Base-by-base conservation (phyloP, 2,329 filamentous ascomycete species). In the Penicillium polonicum region DNA sequence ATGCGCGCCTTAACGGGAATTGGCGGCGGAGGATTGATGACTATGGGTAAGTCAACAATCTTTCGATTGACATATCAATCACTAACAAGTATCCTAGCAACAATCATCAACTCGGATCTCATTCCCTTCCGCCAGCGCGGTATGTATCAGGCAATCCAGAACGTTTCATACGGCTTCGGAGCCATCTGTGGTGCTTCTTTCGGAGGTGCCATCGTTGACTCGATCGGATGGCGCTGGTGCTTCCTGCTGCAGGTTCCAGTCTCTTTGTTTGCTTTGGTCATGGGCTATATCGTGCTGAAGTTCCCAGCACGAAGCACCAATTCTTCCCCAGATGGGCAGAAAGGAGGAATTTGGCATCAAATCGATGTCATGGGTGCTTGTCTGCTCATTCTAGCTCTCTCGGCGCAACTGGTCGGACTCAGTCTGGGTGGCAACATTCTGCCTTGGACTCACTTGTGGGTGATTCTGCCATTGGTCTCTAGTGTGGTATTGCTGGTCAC, bases 51-150 rank as follows among this genome's bases (percentile, higher is more conserved):
- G 61, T 56, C 35, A 4, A 48, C 2, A 5, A 13, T 4, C 2
- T 29, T 36, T 38, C 13, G 45, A 23, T 12, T 2, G 1, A 36
- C 5, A 17, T n/a, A 19, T 27, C 8, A 9, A 19, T 21, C 9
- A 1, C 29, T 38, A 13, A 33, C 19, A 9, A 44, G 4, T 21
- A 21, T 15, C 19, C 21, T 23, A 75, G 73, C 84, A 2, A 85
- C 81, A 6, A 90, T 92, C 54, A 85, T 91, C 60, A 85, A 87
- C 19, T 88, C 86, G 56, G 89, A 92, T 70, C 74, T 91, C 48
- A 88, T 92, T 36, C 87, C 87, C 1, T 89, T 92, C 62, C 83
- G 89, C 76, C 86, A 79, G 60, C 80, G 89, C n/a, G 88, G 88
- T 4, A 82, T 83, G 4, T 92, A 89, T 65, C 89, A 92, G 69